Evolutionary conservation across 768 basidiomycete genomes (phyloP), one percentile per base, ranked within the genome.

Genomic region (Hygrocybe coccinea): DNA sequence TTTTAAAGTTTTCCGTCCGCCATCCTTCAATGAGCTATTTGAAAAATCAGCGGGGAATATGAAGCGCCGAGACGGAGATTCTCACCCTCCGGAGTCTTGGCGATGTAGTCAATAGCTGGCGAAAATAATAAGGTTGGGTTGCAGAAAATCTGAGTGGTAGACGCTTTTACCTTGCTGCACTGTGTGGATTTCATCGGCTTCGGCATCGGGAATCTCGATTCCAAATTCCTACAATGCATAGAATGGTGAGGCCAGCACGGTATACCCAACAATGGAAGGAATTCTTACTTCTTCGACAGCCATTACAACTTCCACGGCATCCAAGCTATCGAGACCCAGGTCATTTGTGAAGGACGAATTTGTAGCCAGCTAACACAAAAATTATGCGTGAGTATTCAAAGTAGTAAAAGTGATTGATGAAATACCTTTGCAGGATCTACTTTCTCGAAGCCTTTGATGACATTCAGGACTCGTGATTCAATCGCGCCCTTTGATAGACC

Each of bases 261-360:
- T 54, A 34, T 25, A 37, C 54, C 39, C 54, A 50, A 41, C 17
- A 36, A 21, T 22, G 59, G 50, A 19, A 52, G 25, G 43, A 17
- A 51, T 15, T 5, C 67, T 21, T 62, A 84, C 87, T 83, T 94
- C 97, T 75, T 99, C 97, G 62, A 99, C 87, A 38, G 95, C 93
- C 94, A 99, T 97, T 64, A 98, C 91, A 24, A 97, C 94, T 71
- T 99, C 97, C 17, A 99, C 95, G 17, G 94, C 83, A 70, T 99
- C 97, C 68, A 99, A 76, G 64, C 94, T 97, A 74, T 99, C 97
- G 33, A 97, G 80, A 29, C 91, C 92, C 50, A 97, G 80, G 77
- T 97, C 91, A 45, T 83, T 78, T 50, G 83, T 73, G 71, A 97
- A 94, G 10, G 82, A 78, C 10, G 90, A 76, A 34, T 78, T 65